These are phyloP conservation scores for Talaromyces sp. DNA, from an alignment of 2,329 filamentous ascomycete species.

Conservation along the genomic window DNA sequence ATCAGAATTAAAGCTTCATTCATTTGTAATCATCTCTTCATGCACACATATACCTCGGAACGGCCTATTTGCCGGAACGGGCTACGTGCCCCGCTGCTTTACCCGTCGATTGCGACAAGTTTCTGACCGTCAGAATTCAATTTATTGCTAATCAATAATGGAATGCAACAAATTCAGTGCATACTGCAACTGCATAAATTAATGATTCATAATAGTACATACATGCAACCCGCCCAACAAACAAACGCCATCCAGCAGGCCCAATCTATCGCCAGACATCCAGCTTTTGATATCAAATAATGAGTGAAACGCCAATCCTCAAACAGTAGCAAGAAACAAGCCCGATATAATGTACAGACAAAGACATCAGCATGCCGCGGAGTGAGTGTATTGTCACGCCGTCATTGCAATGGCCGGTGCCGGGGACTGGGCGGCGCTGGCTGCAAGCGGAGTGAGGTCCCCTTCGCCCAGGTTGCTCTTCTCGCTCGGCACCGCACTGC, in stretches of 20 bases:
- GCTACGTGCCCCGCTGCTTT: neutral
- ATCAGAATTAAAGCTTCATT: neutral
- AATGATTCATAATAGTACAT: neutral
- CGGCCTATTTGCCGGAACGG: neutral
- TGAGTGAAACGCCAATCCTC: neutral
- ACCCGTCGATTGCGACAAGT: neutral
- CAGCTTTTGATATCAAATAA: neutral
- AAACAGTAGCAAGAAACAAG: neutral
- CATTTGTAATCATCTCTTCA: neutral
- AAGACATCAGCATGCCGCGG: neutral
- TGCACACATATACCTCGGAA: neutral
- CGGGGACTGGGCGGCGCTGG: conserved; percentile 48
- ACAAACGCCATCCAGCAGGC: neutral
- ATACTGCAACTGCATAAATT: neutral
- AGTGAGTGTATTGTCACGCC: conserved; percentile 18
- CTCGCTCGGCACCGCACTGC: conserved; percentile 56
- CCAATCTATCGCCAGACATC: neutral
- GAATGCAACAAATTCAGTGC: neutral
- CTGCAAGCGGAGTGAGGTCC: conserved; percentile 39
- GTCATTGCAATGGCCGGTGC: conserved; percentile 40
- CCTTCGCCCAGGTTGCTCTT: conserved; percentile 53
- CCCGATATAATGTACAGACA: neutral
- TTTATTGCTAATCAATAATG: neutral
- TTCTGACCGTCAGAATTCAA: neutral
- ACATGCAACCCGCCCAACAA: neutral